A percentile compares a stretch with the other conserved stretches of the same genome.
Evolutionary conservation across 345 rosid genomes (phyloP).

Genomic region (Isatis tinctoria): DNA sequence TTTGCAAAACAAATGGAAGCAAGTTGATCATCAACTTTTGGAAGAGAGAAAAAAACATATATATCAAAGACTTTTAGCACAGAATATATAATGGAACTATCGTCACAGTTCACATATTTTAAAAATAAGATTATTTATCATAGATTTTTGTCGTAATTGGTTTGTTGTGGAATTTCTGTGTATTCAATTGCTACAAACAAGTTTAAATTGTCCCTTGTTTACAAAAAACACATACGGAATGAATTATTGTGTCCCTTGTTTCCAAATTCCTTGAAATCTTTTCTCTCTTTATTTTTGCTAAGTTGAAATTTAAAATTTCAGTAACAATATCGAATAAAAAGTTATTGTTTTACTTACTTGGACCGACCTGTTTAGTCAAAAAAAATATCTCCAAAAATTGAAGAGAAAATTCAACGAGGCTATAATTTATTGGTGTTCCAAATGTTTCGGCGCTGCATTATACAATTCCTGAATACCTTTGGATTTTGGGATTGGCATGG

Average conservation of each 20-base stretch:
- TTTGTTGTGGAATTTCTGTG: neutral
- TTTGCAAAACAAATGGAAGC: too few species aligned
- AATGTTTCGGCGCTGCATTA: constrained; percentile 14
- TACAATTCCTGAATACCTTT: neutral
- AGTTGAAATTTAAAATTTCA: neutral
- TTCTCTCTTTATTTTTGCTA: neutral
- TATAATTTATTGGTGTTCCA: constrained; percentile 6
- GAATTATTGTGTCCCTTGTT: neutral
- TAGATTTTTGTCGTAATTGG: neutral
- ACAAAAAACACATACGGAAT: too few species aligned
- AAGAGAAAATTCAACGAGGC: constrained; percentile 18
- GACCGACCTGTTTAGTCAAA: constrained; percentile 13
- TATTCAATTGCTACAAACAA: neutral
- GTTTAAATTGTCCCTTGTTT: too few species aligned
- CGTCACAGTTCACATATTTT: neutral
- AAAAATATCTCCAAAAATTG: constrained; percentile 1
- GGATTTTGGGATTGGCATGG: neutral
- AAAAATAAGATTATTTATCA: neutral
- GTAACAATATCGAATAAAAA: neutral
- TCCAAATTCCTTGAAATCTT: neutral
- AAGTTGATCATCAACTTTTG: neutral
- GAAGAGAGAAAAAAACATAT: neutral
- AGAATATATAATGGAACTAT: neutral
- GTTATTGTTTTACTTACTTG: neutral
- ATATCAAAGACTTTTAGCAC: neutral